These are phyloP conservation scores for Hypoxylon lenormandii DNA, from an alignment of 495 filamentous ascomycete genomes.

Conservation along the genomic window DNA sequence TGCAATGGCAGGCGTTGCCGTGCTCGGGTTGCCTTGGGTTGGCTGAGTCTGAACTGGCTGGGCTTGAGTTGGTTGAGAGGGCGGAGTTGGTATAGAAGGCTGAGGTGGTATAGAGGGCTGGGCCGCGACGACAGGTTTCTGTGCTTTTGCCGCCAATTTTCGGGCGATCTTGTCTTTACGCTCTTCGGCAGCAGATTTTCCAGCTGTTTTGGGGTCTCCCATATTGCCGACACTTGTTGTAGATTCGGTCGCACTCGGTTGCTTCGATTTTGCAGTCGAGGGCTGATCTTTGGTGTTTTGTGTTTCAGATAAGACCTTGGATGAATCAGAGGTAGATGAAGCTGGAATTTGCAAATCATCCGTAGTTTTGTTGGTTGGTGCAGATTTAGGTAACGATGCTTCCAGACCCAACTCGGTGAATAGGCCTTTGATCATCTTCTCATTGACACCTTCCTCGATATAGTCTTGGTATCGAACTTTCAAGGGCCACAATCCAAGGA, in stretches of 20 bases:
- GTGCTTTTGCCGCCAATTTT: slow-evolving; percentile 71
- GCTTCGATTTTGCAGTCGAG: slow-evolving; percentile 17
- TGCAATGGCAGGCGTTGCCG: slow-evolving; percentile 25
- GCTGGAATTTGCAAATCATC: slow-evolving; percentile 6
- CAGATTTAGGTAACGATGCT: slow-evolving; percentile 51
- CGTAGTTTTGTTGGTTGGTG: slow-evolving; percentile 8
- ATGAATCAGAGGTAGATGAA: background rate
- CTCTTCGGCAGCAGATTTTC: slow-evolving; percentile 68
- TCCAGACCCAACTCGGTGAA: slow-evolving; percentile 74
- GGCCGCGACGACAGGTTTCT: slow-evolving; percentile 46
- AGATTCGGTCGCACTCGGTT: slow-evolving; percentile 10
- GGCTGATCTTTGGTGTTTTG: slow-evolving; percentile 12
- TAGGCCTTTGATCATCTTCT: slow-evolving; percentile 69
- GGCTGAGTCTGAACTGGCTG: background rate
- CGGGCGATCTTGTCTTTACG: slow-evolving; percentile 81
- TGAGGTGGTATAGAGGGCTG: slow-evolving; percentile 39
- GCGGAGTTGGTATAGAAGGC: slow-evolving; percentile 29
- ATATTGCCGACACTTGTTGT: slow-evolving; percentile 20
- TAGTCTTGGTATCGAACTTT: slow-evolving; percentile 76
- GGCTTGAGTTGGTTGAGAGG: slow-evolving; percentile 41
- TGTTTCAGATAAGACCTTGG: slow-evolving; percentile 18
- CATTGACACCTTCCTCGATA: slow-evolving; percentile 77
- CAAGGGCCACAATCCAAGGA: slow-evolving; percentile 71
- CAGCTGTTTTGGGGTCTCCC: slow-evolving; percentile 40
- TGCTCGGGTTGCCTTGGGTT: slow-evolving; percentile 18